phyloP scores from a whole-genome alignment of 2,329 filamentous ascomycete genomes.

The Microdochium bolleyi region DNA sequence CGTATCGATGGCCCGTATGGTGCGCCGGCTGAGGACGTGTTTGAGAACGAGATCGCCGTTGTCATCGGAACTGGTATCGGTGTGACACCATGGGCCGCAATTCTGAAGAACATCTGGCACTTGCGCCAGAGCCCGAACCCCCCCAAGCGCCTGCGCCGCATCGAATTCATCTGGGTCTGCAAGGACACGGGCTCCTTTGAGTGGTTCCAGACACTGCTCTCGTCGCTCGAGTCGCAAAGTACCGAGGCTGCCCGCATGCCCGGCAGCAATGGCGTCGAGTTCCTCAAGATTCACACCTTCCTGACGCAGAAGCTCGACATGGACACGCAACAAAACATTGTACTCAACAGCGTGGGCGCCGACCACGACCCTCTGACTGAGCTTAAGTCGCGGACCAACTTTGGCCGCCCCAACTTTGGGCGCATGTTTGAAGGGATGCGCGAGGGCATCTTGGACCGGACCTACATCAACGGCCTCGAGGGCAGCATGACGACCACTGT shows the following conservation, averaged over 20 bases:
- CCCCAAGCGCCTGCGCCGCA: constrained; percentile 78
- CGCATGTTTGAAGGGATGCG: constrained; percentile 78
- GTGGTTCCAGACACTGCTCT: constrained; percentile 95
- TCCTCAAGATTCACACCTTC: constrained; percentile 96
- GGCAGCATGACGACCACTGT: constrained; percentile 72
- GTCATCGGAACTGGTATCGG: constrained; percentile 82
- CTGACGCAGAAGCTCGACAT: constrained; percentile 88
- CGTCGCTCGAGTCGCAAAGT: constrained; percentile 83
- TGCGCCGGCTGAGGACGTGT: constrained; percentile 94
- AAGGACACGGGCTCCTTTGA: constrained; percentile 93
- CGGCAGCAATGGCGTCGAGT: constrained; percentile 65
- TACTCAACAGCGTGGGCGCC: constrained; percentile 87
- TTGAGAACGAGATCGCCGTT: constrained; percentile 83
- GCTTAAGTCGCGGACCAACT: constrained; percentile 83
- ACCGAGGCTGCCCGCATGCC: constrained; percentile 59
- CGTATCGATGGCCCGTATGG: constrained; percentile 95
- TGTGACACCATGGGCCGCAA: constrained; percentile 79
- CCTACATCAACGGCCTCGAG: constrained; percentile 78
- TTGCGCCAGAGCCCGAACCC: constrained; percentile 84
- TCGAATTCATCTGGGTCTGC: constrained; percentile 99
- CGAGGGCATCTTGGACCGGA: constrained; percentile 76
- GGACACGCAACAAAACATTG: constrained; percentile 93
- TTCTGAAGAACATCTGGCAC: constrained; percentile 98
- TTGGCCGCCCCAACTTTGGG: constrained; percentile 84
- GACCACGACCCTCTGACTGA: constrained; percentile 88